phyloP scores from a whole-genome alignment of 345 rosid species.

The Corchorus capsularis region DNA sequence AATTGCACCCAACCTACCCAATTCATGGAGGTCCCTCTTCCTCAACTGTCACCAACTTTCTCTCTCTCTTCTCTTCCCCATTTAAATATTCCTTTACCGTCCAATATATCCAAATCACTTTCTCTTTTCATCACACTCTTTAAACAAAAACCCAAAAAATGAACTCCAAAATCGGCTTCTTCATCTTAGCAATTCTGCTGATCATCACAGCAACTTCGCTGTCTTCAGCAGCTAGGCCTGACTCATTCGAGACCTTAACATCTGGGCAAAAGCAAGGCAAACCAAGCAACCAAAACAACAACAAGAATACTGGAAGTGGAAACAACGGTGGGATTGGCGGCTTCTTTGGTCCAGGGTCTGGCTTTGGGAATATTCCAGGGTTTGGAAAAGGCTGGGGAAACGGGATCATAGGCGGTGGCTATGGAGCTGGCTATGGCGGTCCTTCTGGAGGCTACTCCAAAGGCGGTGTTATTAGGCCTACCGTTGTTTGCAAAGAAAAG shows the following conservation, averaged over 20 bases:
- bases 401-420: constrained; percentile 61
- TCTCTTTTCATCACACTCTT: neutral
- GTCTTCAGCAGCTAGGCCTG: constrained; percentile 43
- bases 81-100: neutral
- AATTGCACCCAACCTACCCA: constrained; percentile 39
- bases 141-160: constrained; percentile 17
- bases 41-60: constrained; percentile 43
- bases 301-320: constrained; percentile 30
- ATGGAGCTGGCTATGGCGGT: constrained; percentile 65
- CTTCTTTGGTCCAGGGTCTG: constrained; percentile 49
- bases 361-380: constrained; percentile 51
- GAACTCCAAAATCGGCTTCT: constrained; percentile 31
- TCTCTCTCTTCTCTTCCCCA: constrained; percentile 21
- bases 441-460: constrained; percentile 69
- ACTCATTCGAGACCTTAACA: constrained; percentile 32
- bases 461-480: constrained; percentile 63
- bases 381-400: constrained; percentile 48
- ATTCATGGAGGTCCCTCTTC: constrained; percentile 20
- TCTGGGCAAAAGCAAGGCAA: constrained; percentile 29
- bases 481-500: constrained; percentile 67
- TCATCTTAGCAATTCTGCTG: constrained; percentile 37
- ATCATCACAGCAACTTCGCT: constrained; percentile 28
- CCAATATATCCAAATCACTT: neutral
- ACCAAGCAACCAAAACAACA: constrained; percentile 22
- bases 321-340: constrained; percentile 47